Evolutionary conservation across 495 filamentous ascomycete species (phyloP), one percentile per base, ranked within the genome.

Genomic region (Penicillium ucsense): DNA sequence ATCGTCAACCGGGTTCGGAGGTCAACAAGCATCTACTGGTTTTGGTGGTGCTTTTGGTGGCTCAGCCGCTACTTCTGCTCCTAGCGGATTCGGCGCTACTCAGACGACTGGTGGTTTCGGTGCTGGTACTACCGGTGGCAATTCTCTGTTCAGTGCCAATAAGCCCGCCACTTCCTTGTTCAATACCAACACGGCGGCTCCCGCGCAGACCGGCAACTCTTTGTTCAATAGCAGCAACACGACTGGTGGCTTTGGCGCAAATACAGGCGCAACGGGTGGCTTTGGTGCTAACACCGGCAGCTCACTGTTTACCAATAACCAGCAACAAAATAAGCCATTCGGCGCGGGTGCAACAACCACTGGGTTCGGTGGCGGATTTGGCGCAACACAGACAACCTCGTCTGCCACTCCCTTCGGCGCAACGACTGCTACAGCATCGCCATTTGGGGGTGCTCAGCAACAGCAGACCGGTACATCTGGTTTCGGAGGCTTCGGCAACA

Each of bases 1-100:
- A 12, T 54, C 56, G 0, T 51, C 58, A 29, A 55, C 58, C 37
- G 57, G 63, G 6, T 76, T 77, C 51, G 75, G 73, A 12, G 45
- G 54, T 43, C 59, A 61, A 33, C 59, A 64, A 46, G 62, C 63
- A 20, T 55, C 57, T 9, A 62, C 72, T 12, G 70, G 76, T 32
- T 85, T 85, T 49, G 77, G 79, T 43, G 62, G 60, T 35, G 70
- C 75, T n/a, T 79, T 83, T 45, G 81, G 78, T 48, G 71, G 56
- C 45, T 66, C 55, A 38, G 31, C 41, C 29, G 41, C 45, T 64
- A 80, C 67, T 52, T 75, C 54, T 55, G 72, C 60, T 54, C 61
- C 68, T 29, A 63, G 64, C 6, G 64, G 52, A 33, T 72, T 60
- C 30, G 64, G 72, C 46, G 52, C 79, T 41, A 74, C 82, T 8